These are phyloP conservation scores for Epichloe elymi DNA, from an alignment of 2,329 filamentous ascomycete genomes.

Conservation along the genomic window DNA sequence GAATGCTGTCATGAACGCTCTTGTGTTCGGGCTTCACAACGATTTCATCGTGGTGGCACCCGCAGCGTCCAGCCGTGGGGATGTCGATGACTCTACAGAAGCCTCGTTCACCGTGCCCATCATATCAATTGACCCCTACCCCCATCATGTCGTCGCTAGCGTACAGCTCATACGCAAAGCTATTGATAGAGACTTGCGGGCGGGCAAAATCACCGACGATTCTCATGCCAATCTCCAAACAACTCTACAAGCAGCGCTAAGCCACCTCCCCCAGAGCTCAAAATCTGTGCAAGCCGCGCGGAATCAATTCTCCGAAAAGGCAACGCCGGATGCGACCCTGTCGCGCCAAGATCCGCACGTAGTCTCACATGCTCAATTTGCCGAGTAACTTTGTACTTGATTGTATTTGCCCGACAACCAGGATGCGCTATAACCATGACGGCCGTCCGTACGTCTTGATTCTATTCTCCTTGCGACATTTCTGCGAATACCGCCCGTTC, in stretches of 20 bases:
- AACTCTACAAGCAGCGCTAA: constrained; percentile 15
- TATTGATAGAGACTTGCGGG: constrained; percentile 15
- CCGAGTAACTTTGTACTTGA: constrained; percentile 4
- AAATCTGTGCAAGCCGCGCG: constrained; percentile 19
- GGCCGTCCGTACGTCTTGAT: no score
- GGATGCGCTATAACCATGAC: no score
- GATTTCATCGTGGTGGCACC: constrained; percentile 10
- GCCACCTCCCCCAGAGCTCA: constrained; percentile 17
- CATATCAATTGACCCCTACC: constrained; percentile 20
- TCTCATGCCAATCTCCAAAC: constrained; percentile 14
- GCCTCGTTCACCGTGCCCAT: constrained; percentile 13
- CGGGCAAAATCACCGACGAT: constrained; percentile 14
- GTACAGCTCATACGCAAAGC: constrained; percentile 18
- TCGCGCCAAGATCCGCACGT: constrained; percentile 7
- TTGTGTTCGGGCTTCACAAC: constrained; percentile 19
- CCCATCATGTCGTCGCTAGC: constrained; percentile 16
- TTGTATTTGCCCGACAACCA: no score
- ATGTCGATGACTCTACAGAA: not conserved
- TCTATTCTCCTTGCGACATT: no score
- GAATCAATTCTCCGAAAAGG: constrained; percentile 10
- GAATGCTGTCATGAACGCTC: constrained; percentile 18
- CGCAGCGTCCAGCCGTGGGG: not conserved
- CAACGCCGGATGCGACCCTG: not conserved
- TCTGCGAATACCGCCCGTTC: no score
- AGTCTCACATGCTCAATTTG: constrained; percentile 4